A percentile compares a stretch with the other conserved stretches of the same genome.
These are phyloP conservation scores for Begonia loranthoides DNA, from an alignment of 306 rosid species.

Conservation along the genomic window DNA sequence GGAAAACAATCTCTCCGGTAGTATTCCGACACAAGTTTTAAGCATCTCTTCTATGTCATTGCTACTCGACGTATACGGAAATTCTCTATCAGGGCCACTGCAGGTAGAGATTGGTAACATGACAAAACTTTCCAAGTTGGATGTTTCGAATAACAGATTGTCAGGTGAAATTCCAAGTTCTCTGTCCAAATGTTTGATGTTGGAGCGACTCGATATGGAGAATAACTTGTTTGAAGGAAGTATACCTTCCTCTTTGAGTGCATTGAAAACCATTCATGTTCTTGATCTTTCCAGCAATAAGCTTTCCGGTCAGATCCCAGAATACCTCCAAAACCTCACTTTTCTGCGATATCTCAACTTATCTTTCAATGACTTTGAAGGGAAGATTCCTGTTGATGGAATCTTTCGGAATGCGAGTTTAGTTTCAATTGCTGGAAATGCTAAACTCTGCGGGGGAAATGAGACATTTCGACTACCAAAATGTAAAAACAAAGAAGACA, in stretches of 20 bases:
- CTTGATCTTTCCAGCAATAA: constrained; percentile 3
- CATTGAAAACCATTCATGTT: not conserved
- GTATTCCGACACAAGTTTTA: no score
- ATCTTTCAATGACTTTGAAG: no score
- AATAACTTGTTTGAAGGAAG: no score
- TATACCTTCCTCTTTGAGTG: no score
- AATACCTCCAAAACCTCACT: constrained; percentile 1
- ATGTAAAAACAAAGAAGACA: not conserved
- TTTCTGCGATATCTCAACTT: no score
- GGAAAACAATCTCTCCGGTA: not conserved
- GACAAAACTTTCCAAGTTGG: not conserved
- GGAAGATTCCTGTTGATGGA: no score
- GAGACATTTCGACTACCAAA: not conserved
- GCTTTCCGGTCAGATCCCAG: constrained; percentile 3
- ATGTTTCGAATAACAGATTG: constrained; percentile 1
- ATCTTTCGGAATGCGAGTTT: no score
- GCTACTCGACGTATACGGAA: not conserved
- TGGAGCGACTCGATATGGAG: no score
- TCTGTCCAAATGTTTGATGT: no score
- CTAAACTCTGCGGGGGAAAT: constrained; percentile 6
- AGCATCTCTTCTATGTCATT: not conserved
- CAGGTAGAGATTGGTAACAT: constrained; percentile 7
- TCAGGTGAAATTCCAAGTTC: constrained; percentile 3
- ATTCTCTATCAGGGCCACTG: constrained; percentile 3
- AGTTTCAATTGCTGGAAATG: not conserved